Percentiles rank a stretch among this genome's conserved stretches.
Conservation (phyloP, 176 grass and related monocot species). For the barley (Hordeum vulgare) region MorexV3_pseudomolecules_assembly NC_058524.1:190865168-190865667, state of each 20-base stretch:
- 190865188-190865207: no score
- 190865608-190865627: neutral
- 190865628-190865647: conserved; percentile 2
- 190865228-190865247: no score
- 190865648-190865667: neutral
- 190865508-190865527: neutral
- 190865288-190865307: no score
- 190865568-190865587: neutral
- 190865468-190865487: conserved; percentile 7
- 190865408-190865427: neutral
- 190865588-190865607: neutral
- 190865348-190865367: no score
- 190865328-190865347: no score
- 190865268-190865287: no score
- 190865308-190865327: no score
- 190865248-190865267: no score
- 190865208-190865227: no score
- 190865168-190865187: no score
- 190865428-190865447: neutral
- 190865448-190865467: neutral
- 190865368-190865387: no score
- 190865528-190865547: neutral
- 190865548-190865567: neutral
- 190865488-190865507: conserved; percentile 15
- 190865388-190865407: neutral